These are phyloP conservation scores for Poronia punctata DNA, from an alignment of 495 filamentous ascomycete genomes.

Conservation along the genomic window DNA sequence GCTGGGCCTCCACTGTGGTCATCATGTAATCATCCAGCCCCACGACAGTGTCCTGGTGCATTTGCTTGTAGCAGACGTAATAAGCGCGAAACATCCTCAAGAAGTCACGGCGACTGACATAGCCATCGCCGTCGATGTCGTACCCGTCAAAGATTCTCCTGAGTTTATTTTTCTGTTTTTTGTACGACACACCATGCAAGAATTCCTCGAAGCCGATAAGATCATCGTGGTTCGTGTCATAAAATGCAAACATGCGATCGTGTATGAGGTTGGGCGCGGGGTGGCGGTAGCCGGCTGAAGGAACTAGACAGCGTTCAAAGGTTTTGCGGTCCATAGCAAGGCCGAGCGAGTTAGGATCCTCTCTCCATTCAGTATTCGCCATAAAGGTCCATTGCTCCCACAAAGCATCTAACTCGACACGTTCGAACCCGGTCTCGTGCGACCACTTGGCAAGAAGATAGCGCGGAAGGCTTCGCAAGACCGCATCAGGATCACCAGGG, in stretches of 20 bases:
- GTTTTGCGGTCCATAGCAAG: conserved; percentile 85
- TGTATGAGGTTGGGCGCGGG: conserved; percentile 83
- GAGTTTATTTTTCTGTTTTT: conserved; percentile 70
- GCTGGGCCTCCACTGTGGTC: conserved; percentile 61
- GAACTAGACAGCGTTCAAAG: conserved; percentile 85
- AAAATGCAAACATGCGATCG: conserved; percentile 94
- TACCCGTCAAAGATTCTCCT: conserved; percentile 79
- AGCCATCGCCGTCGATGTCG: conserved; percentile 87
- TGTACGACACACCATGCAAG: conserved; percentile 69
- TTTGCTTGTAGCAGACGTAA: conserved; percentile 77
- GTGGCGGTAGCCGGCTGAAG: conserved; percentile 66
- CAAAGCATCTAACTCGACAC: conserved; percentile 77
- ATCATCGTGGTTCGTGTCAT: conserved; percentile 81
- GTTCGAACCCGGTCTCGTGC: conserved; percentile 68
- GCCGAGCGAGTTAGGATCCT: conserved; percentile 67
- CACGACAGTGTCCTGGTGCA: conserved; percentile 76
- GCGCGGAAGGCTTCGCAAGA: conserved; percentile 53
- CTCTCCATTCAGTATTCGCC: conserved; percentile 76
- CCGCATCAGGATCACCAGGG: conserved; percentile 71
- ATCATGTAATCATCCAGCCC: conserved; percentile 74
- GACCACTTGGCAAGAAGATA: conserved; percentile 57
- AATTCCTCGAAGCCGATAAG: conserved; percentile 95
- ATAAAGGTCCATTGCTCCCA: conserved; percentile 96
- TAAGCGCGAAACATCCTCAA: conserved; percentile 85
- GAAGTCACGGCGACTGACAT: conserved; percentile 80